Base-by-base conservation (phyloP, 495 filamentous ascomycete species). In the Penicillium longicatenatum region DNA sequence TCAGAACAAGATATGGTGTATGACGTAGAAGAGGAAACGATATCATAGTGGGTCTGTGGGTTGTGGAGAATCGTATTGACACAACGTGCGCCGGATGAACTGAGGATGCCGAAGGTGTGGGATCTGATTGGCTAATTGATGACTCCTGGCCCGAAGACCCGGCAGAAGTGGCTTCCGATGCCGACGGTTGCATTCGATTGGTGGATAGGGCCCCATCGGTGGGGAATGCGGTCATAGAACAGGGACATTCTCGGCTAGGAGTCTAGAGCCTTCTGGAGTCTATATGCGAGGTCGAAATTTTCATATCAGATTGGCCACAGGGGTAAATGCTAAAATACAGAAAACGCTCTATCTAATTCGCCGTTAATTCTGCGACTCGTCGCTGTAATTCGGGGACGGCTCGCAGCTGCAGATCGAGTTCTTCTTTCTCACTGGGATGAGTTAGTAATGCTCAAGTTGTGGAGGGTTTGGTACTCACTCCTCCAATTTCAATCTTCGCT, bases 321-420 rank as follows among this genome's bases (percentile, higher is more conserved):
- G 26, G 26, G 26, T 41, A 29, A 59, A 42, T 17, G 24, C 17
- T 45, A 22, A 22, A 45, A 21, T 21, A 21, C 33, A 29, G 31
- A 35, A 17, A 52, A 52, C 22, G 12, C 33, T n/a, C 41, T 19
- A 21, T 42, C 52, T 12, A 30, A 29, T 6, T 39, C 9, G 69
- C 65, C 4, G 60, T 80, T 59, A 98, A 74, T 73, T 98, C 93
- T 31, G 75, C 83, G 65, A 97, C 87, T 50, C 94, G 81, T 72
- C 86, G 86, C 78, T 97, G 86, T 42, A 97, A 78, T 64, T 97
- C 94, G 1, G 91, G 91, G 7, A 97, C 89, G 31, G 87, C 84
- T 60, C 93, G 78, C 29, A 98, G 75, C 67, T 90, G 81, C 35
- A 95, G 70, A 29, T 97, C 94, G 47, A 98, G 77, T 61, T 97